phyloP scores from a whole-genome alignment of 2,329 filamentous ascomycete genomes.

The Scedosporium apiospermum region DNA sequence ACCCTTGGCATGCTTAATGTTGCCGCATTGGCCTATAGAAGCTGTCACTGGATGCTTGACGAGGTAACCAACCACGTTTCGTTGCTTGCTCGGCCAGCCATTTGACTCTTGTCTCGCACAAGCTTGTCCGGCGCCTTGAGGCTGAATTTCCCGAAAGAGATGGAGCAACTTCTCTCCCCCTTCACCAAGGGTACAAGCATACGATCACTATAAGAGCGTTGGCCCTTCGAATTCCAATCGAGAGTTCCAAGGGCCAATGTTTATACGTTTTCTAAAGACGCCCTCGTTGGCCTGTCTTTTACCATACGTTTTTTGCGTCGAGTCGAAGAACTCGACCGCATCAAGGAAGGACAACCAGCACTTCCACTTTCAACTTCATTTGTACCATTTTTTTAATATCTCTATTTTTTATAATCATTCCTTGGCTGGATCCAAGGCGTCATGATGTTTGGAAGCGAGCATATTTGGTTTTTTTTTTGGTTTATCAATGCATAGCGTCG shows the following conservation, averaged over 20 bases:
- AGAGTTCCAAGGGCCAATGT: background rate
- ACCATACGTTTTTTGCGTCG: background rate
- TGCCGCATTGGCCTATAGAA: background rate
- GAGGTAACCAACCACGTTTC: background rate
- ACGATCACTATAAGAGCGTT: background rate
- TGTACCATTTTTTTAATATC: background rate
- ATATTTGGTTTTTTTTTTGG: background rate
- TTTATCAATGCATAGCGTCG: background rate
- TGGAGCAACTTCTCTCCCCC: background rate
- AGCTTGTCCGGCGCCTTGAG: background rate
- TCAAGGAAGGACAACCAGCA: background rate
- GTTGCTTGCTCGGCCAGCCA: background rate
- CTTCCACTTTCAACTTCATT: background rate
- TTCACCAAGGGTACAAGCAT: background rate
- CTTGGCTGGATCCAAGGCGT: background rate
- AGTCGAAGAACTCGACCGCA: background rate
- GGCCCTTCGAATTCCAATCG: background rate
- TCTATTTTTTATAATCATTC: background rate
- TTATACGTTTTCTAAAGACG: background rate
- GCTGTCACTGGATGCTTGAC: background rate
- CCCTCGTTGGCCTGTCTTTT: background rate
- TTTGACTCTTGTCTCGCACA: background rate
- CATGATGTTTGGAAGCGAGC: background rate
- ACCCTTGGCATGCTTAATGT: background rate
- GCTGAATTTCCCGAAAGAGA: background rate